Percentiles rank a stretch among this genome's conserved stretches.
Conservation (phyloP, 495 filamentous ascomycete genomes). For the Lasiosphaeriaceae sp. region DNA sequence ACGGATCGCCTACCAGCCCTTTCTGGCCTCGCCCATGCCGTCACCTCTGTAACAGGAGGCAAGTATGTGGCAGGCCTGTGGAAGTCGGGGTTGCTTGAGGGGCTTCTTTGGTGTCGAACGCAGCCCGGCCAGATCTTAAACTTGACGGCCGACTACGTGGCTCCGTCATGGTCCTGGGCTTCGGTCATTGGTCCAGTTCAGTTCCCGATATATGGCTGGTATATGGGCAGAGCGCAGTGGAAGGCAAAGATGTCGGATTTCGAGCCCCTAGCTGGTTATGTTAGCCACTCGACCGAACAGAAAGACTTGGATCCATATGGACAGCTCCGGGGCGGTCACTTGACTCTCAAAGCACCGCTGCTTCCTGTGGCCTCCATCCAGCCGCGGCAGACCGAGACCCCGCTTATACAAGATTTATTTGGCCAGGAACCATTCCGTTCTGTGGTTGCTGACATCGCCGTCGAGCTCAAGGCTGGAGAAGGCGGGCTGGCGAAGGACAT, state of each 20-base stretch:
- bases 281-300: background rate
- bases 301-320: slow-evolving; percentile 5
- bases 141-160: slow-evolving; percentile 11
- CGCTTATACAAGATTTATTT: slow-evolving; percentile 3
- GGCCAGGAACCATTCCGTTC: slow-evolving; percentile 13
- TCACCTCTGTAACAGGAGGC: slow-evolving; percentile 8
- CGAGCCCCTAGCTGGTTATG: slow-evolving; percentile 17
- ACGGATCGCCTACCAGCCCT: slow-evolving; percentile 34
- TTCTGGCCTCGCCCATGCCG: slow-evolving; percentile 24
- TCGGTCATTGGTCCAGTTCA: slow-evolving; percentile 24
- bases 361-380: slow-evolving; percentile 4
- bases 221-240: slow-evolving; percentile 8
- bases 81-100: slow-evolving; percentile 22
- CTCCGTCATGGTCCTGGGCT: slow-evolving; percentile 39
- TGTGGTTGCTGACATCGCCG: slow-evolving; percentile 4
- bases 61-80: slow-evolving; percentile 26
- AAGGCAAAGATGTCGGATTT: slow-evolving; percentile 14
- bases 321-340: background rate
- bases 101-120: slow-evolving; percentile 22
- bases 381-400: slow-evolving; percentile 3
- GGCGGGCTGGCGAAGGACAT: background rate
- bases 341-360: slow-evolving; percentile 15
- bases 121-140: slow-evolving; percentile 6
- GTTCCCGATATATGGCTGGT: slow-evolving; percentile 22
- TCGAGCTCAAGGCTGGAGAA: slow-evolving; percentile 3